Base-by-base conservation (phyloP, 768 basidiomycete genomes). In the Clitopilus hobsonii region DNA sequence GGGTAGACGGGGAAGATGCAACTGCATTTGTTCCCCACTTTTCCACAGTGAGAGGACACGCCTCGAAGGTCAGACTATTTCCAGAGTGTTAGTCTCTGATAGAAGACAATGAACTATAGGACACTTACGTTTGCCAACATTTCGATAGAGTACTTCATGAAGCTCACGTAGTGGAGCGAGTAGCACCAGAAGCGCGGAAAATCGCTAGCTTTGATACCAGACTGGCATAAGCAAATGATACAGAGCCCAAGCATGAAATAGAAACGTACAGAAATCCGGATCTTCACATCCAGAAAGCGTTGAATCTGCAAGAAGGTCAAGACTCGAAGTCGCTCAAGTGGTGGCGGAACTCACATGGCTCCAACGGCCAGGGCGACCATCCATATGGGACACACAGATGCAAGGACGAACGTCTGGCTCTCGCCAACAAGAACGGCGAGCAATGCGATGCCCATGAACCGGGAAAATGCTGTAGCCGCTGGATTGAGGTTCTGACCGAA, bases 141-240 rank as follows among this genome's bases (percentile, higher is more conserved):
- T 58, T 74, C 69, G 53, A 73, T 77, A 6, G 71, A 69, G 53
- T 74, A 75, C 59, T 64, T 82, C 78, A 45, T 45, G 49, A 74
- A 81, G 55, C 81, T 80, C 69, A 82, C 79, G 51, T 68, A 80
- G 62, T 82, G 81, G 61, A 79, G 76, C 38, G 74, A 79, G 59
- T 73, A 82, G 62, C 71, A 82, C 82, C 82, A 84, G 63, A 83
- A 85, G 0, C 77, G 68, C 0, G 83, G 83, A 3, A 85, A 72
- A 6, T 75, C 75, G 6, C 74, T 66, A 1, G 81, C 74, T 61
- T 75, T 74, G 67, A 84, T 80, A 66, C 80, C 80, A 18, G n/a
- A 20, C 32, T 11, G 2, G 32, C 10, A 16, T 3, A 2, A 18
- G 54, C 52, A 54, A 56, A 18, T 53, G 47, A 45, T 47, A 26